phyloP scores from a whole-genome alignment of 306 rosid species.

The Citrullus amarus region DNA sequence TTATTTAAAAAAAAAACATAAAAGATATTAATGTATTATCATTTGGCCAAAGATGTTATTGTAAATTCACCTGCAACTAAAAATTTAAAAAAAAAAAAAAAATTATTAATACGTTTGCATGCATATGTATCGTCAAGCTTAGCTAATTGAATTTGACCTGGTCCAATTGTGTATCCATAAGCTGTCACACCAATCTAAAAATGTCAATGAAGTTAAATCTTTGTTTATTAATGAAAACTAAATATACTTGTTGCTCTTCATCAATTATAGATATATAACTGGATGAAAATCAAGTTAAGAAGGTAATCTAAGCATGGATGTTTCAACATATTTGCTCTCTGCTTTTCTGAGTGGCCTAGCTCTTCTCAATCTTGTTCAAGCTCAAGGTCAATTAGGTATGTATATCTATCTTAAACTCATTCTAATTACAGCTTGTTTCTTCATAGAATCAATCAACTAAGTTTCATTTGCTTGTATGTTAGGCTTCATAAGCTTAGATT shows the following conservation, averaged over 20 bases:
- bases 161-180: background rate
- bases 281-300: background rate
- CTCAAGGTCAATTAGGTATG: background rate
- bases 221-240: background rate
- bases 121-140: background rate
- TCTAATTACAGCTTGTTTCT: background rate
- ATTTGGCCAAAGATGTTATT: background rate
- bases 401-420: background rate
- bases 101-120: background rate
- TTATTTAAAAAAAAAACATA: background rate
- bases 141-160: background rate
- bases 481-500: constrained; percentile 14
- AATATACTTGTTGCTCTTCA: background rate
- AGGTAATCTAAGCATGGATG: background rate
- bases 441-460: background rate
- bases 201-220: background rate
- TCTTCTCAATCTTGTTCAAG: background rate
- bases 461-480: background rate
- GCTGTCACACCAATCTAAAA: background rate
- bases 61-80: background rate
- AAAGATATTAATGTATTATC: background rate
- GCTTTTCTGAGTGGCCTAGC: background rate
- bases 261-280: background rate
- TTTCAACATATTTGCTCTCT: background rate
- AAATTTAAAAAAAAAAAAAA: background rate